Evolutionary conservation across 495 filamentous ascomycete genomes (phyloP).

Genomic region (Annulohypoxylon bovei): DNA sequence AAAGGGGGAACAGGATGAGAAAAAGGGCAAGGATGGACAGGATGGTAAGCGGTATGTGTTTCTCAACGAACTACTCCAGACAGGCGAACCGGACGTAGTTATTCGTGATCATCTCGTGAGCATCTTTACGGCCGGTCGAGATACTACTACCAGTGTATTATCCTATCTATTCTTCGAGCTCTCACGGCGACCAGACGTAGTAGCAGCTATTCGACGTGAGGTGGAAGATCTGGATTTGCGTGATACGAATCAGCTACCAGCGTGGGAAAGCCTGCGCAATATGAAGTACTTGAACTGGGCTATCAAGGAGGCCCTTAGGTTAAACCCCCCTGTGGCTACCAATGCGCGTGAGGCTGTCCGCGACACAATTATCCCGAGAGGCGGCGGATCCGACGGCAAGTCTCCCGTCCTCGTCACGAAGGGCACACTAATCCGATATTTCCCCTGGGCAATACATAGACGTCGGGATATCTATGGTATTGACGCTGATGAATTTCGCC

Average conservation of each 20-base stretch:
- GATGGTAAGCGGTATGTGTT: conserved; percentile 59
- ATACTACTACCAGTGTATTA: conserved; percentile 69
- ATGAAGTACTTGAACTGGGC: conserved; percentile 63
- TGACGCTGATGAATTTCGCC: conserved; percentile 58
- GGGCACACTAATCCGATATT: conserved; percentile 56
- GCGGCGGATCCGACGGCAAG: conserved; percentile 60
- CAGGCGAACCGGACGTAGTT: conserved; percentile 47
- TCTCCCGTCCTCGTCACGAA: conserved; percentile 58
- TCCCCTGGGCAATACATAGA: conserved; percentile 58
- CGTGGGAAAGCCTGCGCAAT: conserved; percentile 57
- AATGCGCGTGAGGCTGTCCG: conserved; percentile 64
- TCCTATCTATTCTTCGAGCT: conserved; percentile 71
- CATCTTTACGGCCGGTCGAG: conserved; percentile 66
- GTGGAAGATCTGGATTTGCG: conserved; percentile 48
- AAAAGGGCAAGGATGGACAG: conserved; percentile 8
- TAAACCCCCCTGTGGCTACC: conserved; percentile 67
- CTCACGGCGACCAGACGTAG: conserved; percentile 61
- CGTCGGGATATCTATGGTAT: conserved; percentile 55
- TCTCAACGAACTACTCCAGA: conserved; percentile 59
- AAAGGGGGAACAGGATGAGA: conserved; percentile 26
- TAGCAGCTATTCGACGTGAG: conserved; percentile 58
- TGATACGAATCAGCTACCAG: conserved; percentile 39
- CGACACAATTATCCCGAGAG: conserved; percentile 61
- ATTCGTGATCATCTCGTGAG: conserved; percentile 59
- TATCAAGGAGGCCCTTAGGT: conserved; percentile 61